Evolutionary conservation across 2,329 filamentous ascomycete genomes (phyloP).

Genomic region (Pyrenochaeta sp.): DNA sequence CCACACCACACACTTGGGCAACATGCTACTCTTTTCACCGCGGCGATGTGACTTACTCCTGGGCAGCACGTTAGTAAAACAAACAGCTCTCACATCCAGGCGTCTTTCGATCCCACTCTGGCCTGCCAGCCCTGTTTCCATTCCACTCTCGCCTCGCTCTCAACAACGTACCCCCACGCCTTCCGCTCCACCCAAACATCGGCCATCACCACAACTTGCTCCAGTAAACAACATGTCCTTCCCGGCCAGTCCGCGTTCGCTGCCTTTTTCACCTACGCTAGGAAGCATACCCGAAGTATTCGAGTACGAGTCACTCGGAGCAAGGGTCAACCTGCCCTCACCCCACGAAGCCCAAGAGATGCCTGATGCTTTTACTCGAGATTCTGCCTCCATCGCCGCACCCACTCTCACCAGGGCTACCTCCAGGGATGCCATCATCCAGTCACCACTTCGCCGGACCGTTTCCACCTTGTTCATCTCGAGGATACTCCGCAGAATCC

Average conservation of each 20-base stretch:
- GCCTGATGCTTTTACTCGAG: conserved; percentile 28
- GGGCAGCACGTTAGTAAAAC: conserved; percentile 6
- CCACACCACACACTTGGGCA: conserved; percentile 21
- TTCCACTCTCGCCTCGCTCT: conserved; percentile 24
- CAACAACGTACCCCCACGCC: conserved; percentile 12
- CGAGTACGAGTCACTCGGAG: conserved; percentile 30
- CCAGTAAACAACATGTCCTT: conserved; percentile 23
- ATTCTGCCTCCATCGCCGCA: conserved; percentile 23
- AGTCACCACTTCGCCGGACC: conserved; percentile 26
- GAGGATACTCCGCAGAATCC: conserved; percentile 29
- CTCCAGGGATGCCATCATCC: conserved; percentile 30
- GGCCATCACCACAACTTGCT: conserved; percentile 8
- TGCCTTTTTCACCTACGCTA: conserved; percentile 33
- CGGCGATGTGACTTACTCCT: conserved; percentile 28
- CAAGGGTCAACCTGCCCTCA: conserved; percentile 10
- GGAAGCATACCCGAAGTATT: conserved; percentile 35
- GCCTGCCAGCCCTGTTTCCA: conserved; percentile 22
- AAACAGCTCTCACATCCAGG: conserved; percentile 22
- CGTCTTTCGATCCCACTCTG: conserved; percentile 23
- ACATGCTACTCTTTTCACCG: conserved; percentile 36
- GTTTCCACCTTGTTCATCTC: conserved; percentile 25
- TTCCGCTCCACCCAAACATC: conserved; percentile 10
- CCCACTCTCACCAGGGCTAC: conserved; percentile 27
- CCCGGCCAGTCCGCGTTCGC: conserved; percentile 23
- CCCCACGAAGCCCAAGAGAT: conserved; percentile 26